phyloP scores from a whole-genome alignment of 192 early-diverging fungal genomes.

The Gaertneriomyces semiglobifer region DNA sequence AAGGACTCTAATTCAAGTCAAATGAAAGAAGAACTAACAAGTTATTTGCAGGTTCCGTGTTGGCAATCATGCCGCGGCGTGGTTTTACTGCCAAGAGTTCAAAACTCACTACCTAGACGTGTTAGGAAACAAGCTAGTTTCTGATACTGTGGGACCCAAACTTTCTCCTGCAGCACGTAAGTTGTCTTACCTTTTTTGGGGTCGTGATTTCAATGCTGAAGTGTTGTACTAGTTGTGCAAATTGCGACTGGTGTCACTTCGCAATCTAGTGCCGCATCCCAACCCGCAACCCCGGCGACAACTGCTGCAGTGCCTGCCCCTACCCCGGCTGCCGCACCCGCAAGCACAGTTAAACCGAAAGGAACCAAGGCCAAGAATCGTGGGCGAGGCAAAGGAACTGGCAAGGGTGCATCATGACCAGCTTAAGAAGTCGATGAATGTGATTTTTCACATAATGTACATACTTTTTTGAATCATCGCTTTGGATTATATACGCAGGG shows the following conservation, averaged over 20 bases:
- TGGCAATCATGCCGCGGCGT: slow-evolving; percentile 29
- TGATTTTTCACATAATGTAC: too few relatives aligned
- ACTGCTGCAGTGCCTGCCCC: neutral
- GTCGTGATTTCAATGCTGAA: neutral
- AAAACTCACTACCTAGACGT: slow-evolving; percentile 13
- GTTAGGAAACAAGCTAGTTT: slow-evolving; percentile 14
- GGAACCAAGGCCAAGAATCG: neutral
- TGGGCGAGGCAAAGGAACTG: too few relatives aligned
- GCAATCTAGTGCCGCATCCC: neutral
- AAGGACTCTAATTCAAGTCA: neutral
- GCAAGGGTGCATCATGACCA: too few relatives aligned
- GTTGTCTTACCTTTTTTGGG: neutral
- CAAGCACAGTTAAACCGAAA: neutral
- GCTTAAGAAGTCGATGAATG: too few relatives aligned
- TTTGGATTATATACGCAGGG: too few relatives aligned
- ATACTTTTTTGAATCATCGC: too few relatives aligned
- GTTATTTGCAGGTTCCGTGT: slow-evolving; percentile 24
- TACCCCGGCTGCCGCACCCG: neutral
- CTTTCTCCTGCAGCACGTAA: neutral
- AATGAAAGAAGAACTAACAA: neutral
- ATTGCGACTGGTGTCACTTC: neutral
- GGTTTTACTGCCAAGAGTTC: slow-evolving; percentile 23
- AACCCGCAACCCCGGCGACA: neutral
- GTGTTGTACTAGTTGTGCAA: too few relatives aligned
- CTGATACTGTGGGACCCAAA: neutral